These are phyloP conservation scores for Metschnikowia amazonensis DNA, from an alignment of 805 yeast species.

Conservation along the genomic window DNA sequence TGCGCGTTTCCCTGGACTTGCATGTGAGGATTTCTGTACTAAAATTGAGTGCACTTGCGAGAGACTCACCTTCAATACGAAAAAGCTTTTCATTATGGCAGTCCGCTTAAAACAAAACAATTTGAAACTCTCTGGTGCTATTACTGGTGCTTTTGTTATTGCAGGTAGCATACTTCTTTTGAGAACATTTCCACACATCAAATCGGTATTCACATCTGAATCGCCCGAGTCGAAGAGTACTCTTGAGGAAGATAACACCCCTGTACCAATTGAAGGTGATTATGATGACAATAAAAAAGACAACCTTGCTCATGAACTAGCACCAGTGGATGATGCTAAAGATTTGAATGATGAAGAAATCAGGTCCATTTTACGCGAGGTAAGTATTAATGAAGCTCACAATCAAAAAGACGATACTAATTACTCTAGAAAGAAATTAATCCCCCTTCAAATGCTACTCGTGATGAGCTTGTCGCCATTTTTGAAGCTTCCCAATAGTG, in stretches of 20 bases:
- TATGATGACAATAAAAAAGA: no score
- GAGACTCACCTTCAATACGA: background rate
- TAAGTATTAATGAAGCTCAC: slow-evolving; percentile 24
- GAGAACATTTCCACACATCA: slow-evolving; percentile 50
- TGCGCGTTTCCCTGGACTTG: slow-evolving; percentile 2
- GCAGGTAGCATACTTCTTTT: slow-evolving; percentile 42
- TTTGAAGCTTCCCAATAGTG: slow-evolving; percentile 38
- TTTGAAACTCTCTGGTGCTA: slow-evolving; percentile 20
- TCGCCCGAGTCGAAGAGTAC: slow-evolving; percentile 13
- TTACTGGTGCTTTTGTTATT: slow-evolving; percentile 41
- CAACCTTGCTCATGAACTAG: background rate
- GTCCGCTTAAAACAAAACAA: slow-evolving; percentile 20
- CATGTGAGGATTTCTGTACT: slow-evolving; percentile 1
- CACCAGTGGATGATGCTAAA: background rate
- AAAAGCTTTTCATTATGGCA: slow-evolving; percentile 17
- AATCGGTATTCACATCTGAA: slow-evolving; percentile 24
- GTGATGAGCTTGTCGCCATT: slow-evolving; percentile 45
- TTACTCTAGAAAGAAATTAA: slow-evolving; percentile 42
- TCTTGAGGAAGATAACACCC: slow-evolving; percentile 5
- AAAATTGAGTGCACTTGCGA: background rate
- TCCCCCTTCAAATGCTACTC: slow-evolving; percentile 45
- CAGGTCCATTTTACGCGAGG: slow-evolving; percentile 6
- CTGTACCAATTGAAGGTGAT: background rate
- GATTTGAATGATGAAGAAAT: background rate
- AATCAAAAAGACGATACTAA: slow-evolving; percentile 28